Evolutionary conservation across 306 rosid genomes (phyloP), one percentile per base, ranked within the genome.

Genomic region (Ormosia semicastrata): DNA sequence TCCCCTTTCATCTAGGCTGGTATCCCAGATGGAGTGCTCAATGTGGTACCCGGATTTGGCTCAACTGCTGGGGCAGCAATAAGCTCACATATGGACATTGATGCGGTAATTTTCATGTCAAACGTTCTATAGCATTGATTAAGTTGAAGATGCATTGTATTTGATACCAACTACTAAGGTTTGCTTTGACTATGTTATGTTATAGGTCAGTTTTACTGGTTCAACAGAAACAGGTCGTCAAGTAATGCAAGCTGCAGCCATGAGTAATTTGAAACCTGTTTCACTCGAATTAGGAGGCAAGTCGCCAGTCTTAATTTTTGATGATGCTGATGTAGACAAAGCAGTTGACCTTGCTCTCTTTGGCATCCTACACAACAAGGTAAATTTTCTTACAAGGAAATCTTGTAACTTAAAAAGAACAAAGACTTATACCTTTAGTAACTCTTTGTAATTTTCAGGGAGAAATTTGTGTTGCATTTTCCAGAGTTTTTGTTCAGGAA

Each of bases 271-370:
- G 87, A 95, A 95, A 82, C 50, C 80, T 9, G 91, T 91, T 30
- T 92, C 93, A 10, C 93, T 95, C 7, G 98, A 95, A 88, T 85
- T 95, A 83, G 98, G 98, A 68, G 98, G 98, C 54, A 95, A 95
- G 85, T 95, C 99, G 0, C 97, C 99, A 4, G 88, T 93, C 36
- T 11, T 95, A 3, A 80, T 95, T 78, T 95, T 95, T 62, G 89
- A 95, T 33, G 99, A 95, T 76, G 98, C 95, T 83, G 92, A 95
- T 84, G 52, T 90, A 0, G 85, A 91, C 36, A 85, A 84, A 79
- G 99, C 99, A 68, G 81, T 87, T 71, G 92, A 86, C 3, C 91
- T 95, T 73, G 98, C 99, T 39, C 89, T 93, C 33, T 83, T 85
- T 5, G 99, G 98, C 3, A 85, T 90, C 76, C 80, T 90, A 17